Conservation (phyloP, 192 early-diverging fungal species). For the Coemansia sp. region DNA sequence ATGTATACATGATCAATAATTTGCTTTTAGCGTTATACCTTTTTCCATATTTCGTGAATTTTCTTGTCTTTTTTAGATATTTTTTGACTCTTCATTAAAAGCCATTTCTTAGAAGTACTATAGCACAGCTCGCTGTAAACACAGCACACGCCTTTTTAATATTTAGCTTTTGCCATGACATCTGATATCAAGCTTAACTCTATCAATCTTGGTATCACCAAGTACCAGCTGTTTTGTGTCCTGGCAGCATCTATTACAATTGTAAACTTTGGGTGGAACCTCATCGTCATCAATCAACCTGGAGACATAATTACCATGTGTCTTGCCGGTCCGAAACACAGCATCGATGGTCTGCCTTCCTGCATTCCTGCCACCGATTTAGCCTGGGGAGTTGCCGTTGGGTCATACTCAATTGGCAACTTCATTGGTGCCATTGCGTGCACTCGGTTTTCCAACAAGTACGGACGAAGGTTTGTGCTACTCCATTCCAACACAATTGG, state of each 20-base stretch:
- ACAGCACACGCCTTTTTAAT: neutral
- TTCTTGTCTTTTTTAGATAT: too few species aligned
- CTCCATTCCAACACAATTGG: slow-evolving; percentile 64
- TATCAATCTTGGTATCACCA: slow-evolving; percentile 29
- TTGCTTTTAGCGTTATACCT: too few species aligned
- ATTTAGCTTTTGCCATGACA: neutral
- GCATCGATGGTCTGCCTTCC: too few species aligned
- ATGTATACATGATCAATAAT: too few species aligned
- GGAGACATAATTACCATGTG: slow-evolving; percentile 52
- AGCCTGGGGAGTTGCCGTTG: too few species aligned
- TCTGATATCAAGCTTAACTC: neutral
- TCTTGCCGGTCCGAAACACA: slow-evolving; percentile 12
- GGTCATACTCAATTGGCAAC: slow-evolving; percentile 60
- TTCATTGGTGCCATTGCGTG: slow-evolving; percentile 62
- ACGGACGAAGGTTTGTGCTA: slow-evolving; percentile 64
- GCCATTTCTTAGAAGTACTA: too few species aligned
- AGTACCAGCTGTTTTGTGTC: slow-evolving; percentile 49
- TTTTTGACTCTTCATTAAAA: too few species aligned
- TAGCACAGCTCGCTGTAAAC: too few species aligned
- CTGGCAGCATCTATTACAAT: slow-evolving; percentile 36
- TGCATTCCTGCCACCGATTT: too few species aligned
- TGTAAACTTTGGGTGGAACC: slow-evolving; percentile 52
- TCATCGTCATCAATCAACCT: slow-evolving; percentile 54
- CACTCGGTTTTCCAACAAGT: slow-evolving; percentile 53
- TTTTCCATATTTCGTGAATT: neutral